Evolutionary conservation across 768 basidiomycete genomes (phyloP).

Genomic region (Pluteus cervinus): DNA sequence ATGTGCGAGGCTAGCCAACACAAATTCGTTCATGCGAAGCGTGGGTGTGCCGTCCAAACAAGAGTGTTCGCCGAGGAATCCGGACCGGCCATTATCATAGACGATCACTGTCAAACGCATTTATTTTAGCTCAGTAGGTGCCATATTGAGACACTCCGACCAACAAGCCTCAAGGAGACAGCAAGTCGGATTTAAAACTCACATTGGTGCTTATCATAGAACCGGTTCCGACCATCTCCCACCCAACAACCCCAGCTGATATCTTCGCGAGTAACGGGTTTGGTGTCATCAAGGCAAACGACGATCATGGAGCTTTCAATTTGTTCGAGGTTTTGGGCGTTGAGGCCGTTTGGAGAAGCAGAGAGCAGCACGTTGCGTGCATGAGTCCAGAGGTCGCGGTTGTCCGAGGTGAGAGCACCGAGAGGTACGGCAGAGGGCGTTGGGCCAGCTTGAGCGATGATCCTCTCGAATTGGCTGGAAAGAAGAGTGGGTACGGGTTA

Average conservation of each 20-base stretch:
- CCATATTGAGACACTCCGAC: constrained; percentile 2
- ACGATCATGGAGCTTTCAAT: constrained; percentile 91
- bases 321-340: constrained; percentile 60
- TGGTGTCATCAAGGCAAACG: constrained; percentile 77
- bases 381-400: constrained; percentile 87
- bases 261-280: constrained; percentile 77
- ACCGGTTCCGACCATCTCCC: constrained; percentile 86
- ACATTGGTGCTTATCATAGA: constrained; percentile 97
- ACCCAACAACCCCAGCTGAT: constrained; percentile 82
- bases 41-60: constrained; percentile 96
- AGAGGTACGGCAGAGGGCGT: constrained; percentile 40
- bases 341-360: constrained; percentile 47
- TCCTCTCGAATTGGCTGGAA: constrained; percentile 56
- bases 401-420: constrained; percentile 84
- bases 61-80: constrained; percentile 85
- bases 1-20: constrained; percentile 67
- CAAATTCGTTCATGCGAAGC: constrained; percentile 90
- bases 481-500: constrained; percentile 1
- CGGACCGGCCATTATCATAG: constrained; percentile 91
- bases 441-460: constrained; percentile 59
- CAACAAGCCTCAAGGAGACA: neutral
- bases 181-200: constrained; percentile 20
- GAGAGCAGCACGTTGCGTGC: constrained; percentile 58
- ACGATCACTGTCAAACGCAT: constrained; percentile 80
- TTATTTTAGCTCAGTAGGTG: no score